Percentiles rank a stretch among this genome's conserved stretches.
phyloP scores from a whole-genome alignment of 2,329 filamentous ascomycete genomes.

The Pseudocercospora vitis region DNA sequence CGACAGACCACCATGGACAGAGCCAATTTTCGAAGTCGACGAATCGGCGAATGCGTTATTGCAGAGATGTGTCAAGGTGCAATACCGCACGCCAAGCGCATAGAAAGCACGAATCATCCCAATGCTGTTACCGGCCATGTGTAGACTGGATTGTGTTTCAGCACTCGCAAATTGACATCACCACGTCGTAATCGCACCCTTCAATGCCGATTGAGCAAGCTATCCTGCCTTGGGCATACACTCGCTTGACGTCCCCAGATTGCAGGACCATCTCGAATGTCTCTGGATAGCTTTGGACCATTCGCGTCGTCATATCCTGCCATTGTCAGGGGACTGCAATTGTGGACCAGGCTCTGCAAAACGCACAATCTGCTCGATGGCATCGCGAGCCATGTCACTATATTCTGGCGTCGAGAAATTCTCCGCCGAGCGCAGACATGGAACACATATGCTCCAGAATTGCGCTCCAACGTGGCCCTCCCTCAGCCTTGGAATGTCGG shows the following conservation, averaged over 20 bases:
- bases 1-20: slow-evolving; percentile 22
- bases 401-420: slow-evolving; percentile 30
- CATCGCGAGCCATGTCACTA: slow-evolving; percentile 30
- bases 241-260: slow-evolving; percentile 33
- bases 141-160: slow-evolving; percentile 1
- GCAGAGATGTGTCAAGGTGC: slow-evolving; percentile 26
- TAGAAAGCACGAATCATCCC: slow-evolving; percentile 41
- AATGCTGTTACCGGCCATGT: slow-evolving; percentile 37
- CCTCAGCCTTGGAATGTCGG: slow-evolving; percentile 21
- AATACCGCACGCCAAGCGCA: slow-evolving; percentile 42
- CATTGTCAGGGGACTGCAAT: background rate
- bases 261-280: slow-evolving; percentile 31
- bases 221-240: slow-evolving; percentile 39
- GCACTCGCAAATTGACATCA: background rate
- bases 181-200: slow-evolving; percentile 19
- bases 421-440: slow-evolving; percentile 29
- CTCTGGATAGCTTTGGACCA: slow-evolving; percentile 37
- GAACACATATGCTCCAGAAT: slow-evolving; percentile 29
- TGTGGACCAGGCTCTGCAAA: too few species aligned
- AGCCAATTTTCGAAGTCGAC: slow-evolving; percentile 19
- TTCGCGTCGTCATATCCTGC: slow-evolving; percentile 25
- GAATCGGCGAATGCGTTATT: slow-evolving; percentile 28
- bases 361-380: slow-evolving; percentile 27
- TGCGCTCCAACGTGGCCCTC: slow-evolving; percentile 34
- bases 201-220: slow-evolving; percentile 44